Base-by-base conservation (phyloP, 2,329 filamentous ascomycete species). In the Didymosphaeria variabile region DNA sequence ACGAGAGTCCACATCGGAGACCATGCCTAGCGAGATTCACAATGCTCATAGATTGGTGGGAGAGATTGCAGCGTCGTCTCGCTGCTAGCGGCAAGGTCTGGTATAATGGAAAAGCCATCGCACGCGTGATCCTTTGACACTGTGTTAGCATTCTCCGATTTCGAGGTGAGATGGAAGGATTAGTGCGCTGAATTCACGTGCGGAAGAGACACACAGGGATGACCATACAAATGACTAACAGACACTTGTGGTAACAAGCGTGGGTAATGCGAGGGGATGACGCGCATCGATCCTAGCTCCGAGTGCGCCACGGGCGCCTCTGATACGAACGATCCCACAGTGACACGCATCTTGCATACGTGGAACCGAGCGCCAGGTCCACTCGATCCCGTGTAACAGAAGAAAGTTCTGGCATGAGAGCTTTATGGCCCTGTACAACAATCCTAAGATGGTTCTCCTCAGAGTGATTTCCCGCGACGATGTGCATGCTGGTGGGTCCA, bases 301-400 rank as follows among this genome's bases (percentile, higher is more conserved):
- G 65, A 65, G 63, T 61, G 66, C 72, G 75, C 75, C 74, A 73
- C 68, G 53, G 60, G 63, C 72, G 70, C 73, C 72, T 56, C 64
- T 68, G 61, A 69, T 69, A 72, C 62, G 52, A 59, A 65, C 61
- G 59, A 65, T 57, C 68, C 67, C 64, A 70, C 59, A 59, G 76
- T 76, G 57, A 67, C 64, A 76, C 71, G 59, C 67, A 77, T 78
- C 75, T 77, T 69, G 74, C 74, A 78, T 75, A 64, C 57, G 73
- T 76, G 72, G 67, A 69, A 76, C 75, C 75, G 70, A 63, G 65
- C 62, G 64, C 69, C 73, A 75, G 73, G 72, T 75, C 67, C 67
- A 70, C 65, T 64, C 70, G 74, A 75, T 77, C 67, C 67, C 60
- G 72, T 75, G 70, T 67, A 65, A 75, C 74, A 59, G 63, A 52